These are phyloP conservation scores for Protomyces pachydermus DNA, from an alignment of 1,139 yeast genomes.

Conservation along the genomic window DNA sequence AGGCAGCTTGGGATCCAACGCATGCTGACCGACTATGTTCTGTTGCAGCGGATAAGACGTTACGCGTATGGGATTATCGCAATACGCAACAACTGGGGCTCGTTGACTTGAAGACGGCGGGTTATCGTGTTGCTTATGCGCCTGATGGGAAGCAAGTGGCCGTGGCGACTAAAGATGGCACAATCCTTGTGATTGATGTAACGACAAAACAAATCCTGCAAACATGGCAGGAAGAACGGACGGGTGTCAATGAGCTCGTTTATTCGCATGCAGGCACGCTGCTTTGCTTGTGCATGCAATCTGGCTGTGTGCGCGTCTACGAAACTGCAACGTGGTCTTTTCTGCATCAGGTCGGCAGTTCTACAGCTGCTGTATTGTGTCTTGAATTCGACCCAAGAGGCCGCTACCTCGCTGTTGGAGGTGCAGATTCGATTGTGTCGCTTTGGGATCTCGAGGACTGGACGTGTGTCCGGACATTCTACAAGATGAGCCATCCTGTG, in stretches of 20 bases:
- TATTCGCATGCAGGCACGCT: conserved; percentile 29
- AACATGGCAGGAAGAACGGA: conserved; percentile 17
- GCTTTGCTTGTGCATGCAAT: conserved; percentile 27
- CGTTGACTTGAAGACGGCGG: conserved; percentile 16
- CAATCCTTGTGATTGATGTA: conserved; percentile 26
- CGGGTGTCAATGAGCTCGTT: conserved; percentile 25
- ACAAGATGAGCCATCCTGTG: conserved; percentile 38
- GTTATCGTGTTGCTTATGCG: conserved; percentile 14
- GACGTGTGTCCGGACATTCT: conserved; percentile 46
- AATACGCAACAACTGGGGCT: conserved; percentile 16
- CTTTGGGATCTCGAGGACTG: conserved; percentile 53
- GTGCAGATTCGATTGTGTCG: conserved; percentile 67
- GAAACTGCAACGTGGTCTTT: conserved; percentile 19
- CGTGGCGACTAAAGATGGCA: conserved; percentile 27
- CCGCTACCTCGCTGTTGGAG: conserved; percentile 52
- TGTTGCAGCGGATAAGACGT: conserved; percentile 31
- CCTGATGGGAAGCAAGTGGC: conserved; percentile 24
- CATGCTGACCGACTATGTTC: conserved; percentile 31
- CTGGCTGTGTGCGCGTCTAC: conserved; percentile 28
- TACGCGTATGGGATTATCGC: conserved; percentile 33
- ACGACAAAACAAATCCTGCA: conserved; percentile 16
- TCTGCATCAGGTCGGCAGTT: conserved; percentile 28
- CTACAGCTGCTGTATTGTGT: conserved; percentile 28
- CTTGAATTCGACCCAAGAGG: conserved; percentile 59
- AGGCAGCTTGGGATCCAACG: conserved; percentile 33